Base-by-base conservation (phyloP, 2,329 filamentous ascomycete species). In the Tolypocladium tundrense region DNA sequence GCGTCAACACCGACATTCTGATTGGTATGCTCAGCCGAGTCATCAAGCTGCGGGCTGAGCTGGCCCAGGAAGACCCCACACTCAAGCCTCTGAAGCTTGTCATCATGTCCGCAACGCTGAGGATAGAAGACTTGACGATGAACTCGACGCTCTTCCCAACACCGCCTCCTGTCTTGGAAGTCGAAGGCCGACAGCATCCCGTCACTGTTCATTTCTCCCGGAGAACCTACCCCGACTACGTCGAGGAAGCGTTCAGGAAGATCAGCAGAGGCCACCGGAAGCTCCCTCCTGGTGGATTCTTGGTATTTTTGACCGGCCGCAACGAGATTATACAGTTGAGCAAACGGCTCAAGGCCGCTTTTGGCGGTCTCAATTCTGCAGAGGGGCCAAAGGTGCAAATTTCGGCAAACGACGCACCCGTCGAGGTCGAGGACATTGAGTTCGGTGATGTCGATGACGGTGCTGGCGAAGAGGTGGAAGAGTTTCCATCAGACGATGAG, bases 1-100 rank as follows among this genome's bases (percentile, higher is more conserved):
- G 91, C 67, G 90, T 97, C 66, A 97, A 99, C 68, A 99, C 95
- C 0, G 95, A 99, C 70, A 95, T 99, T 45, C 76, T 99, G n/a
- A 92, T 99, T 63, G 94, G 94, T 55, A 95, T 99, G 85, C 84
- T 97, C 19, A 97, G 92, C 68, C 85, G 93, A 67, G 91, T 97
- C 40, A 90, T 97, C 53, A 90, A 91, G 64, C 76, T 97, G 57
- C 84, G 94, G 59, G 83, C 87, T 56, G 84, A 90, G 43, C 81
- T 97, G 74, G 83, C 84, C 9, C 76, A 82, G 60, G 88, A 94
- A 69, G 83, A 94, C 60, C 76, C 86, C 0, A 82, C 83, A 1
- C 75, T 88, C 35, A 87, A 86, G 62, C 91, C 92, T 0, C 74
- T 99, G 56, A 99, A 97, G 73, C 80, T 99, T 10, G 84, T 99